Conservation (phyloP, 2,329 filamentous ascomycete genomes). For the Fusarium cicatricum region DNA sequence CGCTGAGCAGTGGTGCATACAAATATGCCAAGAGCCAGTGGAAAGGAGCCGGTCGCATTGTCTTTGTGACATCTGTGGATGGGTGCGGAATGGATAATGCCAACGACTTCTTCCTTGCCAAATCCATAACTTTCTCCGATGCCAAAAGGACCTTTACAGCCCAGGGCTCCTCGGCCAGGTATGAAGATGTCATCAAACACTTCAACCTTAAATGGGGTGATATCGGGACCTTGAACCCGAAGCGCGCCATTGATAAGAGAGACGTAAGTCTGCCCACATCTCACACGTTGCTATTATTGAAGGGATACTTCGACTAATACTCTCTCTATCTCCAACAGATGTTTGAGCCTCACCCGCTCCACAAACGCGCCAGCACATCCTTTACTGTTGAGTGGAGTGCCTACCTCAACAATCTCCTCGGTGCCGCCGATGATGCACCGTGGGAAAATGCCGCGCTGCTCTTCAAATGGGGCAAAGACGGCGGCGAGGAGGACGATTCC, state of each 20-base stretch:
- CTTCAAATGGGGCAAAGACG: background rate
- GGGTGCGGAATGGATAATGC: conserved; percentile 12
- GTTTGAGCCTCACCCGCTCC: background rate
- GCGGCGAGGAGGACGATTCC: conserved; percentile 4
- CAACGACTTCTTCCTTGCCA: conserved; percentile 15
- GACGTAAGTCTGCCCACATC: background rate
- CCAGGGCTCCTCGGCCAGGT: background rate
- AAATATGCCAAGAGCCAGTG: conserved; percentile 17
- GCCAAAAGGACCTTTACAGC: conserved; percentile 5
- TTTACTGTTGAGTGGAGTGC: background rate
- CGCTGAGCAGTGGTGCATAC: conserved; percentile 3
- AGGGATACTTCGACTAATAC: background rate
- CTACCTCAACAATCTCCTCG: background rate
- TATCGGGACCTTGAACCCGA: conserved; percentile 8
- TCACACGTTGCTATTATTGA: too few relatives aligned
- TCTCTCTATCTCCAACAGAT: background rate
- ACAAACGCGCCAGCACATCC: background rate
- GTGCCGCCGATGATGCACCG: background rate
- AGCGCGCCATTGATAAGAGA: conserved; percentile 19
- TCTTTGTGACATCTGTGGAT: conserved; percentile 19
- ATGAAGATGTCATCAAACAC: background rate
- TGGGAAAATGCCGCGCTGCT: conserved; percentile 4
- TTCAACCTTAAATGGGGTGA: conserved; percentile 10
- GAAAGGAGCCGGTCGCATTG: background rate
- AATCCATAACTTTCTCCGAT: conserved; percentile 2